A percentile compares a stretch with the other conserved stretches of the same genome.
Conservation (phyloP, 441 rosid genomes). For the Corymbia citriodora region DNA sequence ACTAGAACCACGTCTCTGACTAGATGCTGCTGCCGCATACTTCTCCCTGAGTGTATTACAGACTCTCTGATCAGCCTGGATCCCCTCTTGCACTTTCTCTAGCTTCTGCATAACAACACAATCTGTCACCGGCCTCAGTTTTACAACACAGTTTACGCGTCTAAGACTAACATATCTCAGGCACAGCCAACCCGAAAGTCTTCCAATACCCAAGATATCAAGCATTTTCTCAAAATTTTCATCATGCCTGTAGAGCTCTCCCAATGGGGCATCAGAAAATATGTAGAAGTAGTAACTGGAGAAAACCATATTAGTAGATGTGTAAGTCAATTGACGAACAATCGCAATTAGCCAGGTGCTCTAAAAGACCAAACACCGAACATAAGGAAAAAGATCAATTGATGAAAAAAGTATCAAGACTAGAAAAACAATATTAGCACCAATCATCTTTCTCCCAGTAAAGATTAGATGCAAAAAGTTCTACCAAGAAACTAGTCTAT, state of each 20-base stretch:
- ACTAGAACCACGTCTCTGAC: constrained; percentile 47
- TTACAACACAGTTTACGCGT: not conserved
- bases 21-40: constrained; percentile 51
- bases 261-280: not conserved
- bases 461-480: not conserved
- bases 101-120: constrained; percentile 50
- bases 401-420: not conserved
- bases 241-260: not conserved
- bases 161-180: not conserved
- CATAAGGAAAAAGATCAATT: not conserved
- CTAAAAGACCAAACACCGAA: not conserved
- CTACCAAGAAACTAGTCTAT: not conserved
- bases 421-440: not conserved
- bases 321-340: not conserved
- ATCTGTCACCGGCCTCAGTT: not conserved
- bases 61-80: constrained; percentile 55
- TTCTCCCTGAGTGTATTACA: constrained; percentile 45
- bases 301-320: not conserved
- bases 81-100: constrained; percentile 46
- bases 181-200: not conserved
- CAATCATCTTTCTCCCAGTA: not conserved
- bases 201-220: not conserved
- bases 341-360: not conserved
- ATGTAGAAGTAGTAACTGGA: not conserved
- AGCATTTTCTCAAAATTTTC: not conserved